Evolutionary conservation across 2,329 filamentous ascomycete species (phyloP).

Genomic region (Sporothrix humicola): DNA sequence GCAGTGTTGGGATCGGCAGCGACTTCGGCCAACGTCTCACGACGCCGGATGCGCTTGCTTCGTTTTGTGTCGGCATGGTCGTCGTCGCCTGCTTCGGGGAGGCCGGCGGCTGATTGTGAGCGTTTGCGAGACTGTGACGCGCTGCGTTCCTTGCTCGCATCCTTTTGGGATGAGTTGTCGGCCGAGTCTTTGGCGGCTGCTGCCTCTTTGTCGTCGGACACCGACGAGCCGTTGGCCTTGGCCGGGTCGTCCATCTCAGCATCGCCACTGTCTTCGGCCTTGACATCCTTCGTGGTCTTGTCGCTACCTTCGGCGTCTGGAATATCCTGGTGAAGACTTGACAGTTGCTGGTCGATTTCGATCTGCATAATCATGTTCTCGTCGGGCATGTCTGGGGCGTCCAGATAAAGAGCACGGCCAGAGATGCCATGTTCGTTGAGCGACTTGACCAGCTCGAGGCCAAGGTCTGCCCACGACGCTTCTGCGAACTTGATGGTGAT

Average conservation of each 20-base stretch:
- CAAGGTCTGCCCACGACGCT: constrained; percentile 53
- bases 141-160: constrained; percentile 44
- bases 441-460: constrained; percentile 49
- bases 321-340: background rate
- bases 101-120: constrained; percentile 66
- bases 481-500: constrained; percentile 43
- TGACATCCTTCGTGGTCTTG: constrained; percentile 11
- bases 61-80: constrained; percentile 60
- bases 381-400: constrained; percentile 47
- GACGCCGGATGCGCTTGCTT: constrained; percentile 68
- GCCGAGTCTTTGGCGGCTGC: constrained; percentile 21
- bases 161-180: constrained; percentile 6
- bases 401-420: constrained; percentile 46
- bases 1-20: constrained; percentile 58
- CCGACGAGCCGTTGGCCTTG: background rate
- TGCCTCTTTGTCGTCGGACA: constrained; percentile 4
- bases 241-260: background rate
- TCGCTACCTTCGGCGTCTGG: constrained; percentile 13
- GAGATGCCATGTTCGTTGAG: constrained; percentile 46
- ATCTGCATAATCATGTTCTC: constrained; percentile 49
- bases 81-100: constrained; percentile 62
- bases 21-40: constrained; percentile 63
- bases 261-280: background rate
- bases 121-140: constrained; percentile 56
- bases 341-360: constrained; percentile 48